These are phyloP conservation scores for Helichrysum umbraculigerum DNA, from an alignment of 129 eudicot genomes.

Conservation along the genomic window DNA sequence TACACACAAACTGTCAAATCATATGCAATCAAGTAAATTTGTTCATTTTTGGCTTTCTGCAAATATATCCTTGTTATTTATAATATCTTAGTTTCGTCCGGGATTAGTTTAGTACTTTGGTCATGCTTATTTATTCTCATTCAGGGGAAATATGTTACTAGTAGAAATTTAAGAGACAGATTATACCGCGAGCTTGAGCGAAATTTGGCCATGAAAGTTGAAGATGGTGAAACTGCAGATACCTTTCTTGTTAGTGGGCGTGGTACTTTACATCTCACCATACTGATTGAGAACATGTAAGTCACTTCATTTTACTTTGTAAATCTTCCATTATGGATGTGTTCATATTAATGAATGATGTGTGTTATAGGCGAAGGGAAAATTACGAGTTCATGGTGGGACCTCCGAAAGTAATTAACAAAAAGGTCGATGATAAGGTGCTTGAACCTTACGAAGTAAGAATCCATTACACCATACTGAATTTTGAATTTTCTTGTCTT, in stretches of 20 bases:
- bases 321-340: not conserved
- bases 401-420: conserved; percentile 93
- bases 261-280: conserved; percentile 94
- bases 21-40: not conserved
- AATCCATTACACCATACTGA: too few species aligned
- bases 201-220: conserved; percentile 97
- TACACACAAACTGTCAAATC: not conserved
- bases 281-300: conserved; percentile 95
- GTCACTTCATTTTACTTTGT: conserved; percentile 11
- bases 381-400: conserved; percentile 99
- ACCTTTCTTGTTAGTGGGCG: conserved; percentile 96
- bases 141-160: conserved; percentile 96
- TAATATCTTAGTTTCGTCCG: not conserved
- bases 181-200: conserved; percentile 87
- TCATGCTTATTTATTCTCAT: not conserved
- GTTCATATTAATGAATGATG: not conserved
- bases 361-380: conserved; percentile 82
- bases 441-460: conserved; percentile 90
- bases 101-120: not conserved
- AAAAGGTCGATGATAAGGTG: conserved; percentile 62
- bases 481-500: too few species aligned
- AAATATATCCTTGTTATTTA: not conserved
- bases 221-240: conserved; percentile 96
- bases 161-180: conserved; percentile 88
- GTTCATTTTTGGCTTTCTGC: too few species aligned